Base-by-base conservation (phyloP, 768 basidiomycete genomes). In the Tylopilus subfusipes region DNA sequence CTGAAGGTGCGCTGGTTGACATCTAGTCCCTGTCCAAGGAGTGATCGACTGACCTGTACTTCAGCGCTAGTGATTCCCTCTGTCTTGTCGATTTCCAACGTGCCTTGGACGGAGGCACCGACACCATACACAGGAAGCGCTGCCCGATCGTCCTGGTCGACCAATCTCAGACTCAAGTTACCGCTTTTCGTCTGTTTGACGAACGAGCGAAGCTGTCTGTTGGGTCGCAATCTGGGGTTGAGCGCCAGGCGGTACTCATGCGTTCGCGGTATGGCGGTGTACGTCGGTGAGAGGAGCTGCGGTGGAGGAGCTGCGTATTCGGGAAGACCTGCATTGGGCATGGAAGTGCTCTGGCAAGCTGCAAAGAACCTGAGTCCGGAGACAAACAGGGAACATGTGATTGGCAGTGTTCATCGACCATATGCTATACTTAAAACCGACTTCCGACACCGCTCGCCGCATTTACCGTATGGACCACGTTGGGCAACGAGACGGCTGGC, bases 31-130 rank as follows among this genome's bases (percentile, higher is more conserved):
- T 47, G 22, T 47, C 31, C 29, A 30, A 42, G 21, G 27, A 42
- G 46, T 21, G 8, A 55, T 12, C 42, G 30, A 42, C 53, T 73
- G 53, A 80, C 87, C 76, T 85, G 82, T 39, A 84, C 78, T 65
- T 88, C 85, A 33, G 88, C 82, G 18, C 78, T 78, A 3, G 76
- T 76, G 22, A 88, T 70, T 25, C 76, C 76, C 13, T 84, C 83
- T 1, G 74, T 70, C 68, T 82, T 86, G 45, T 66, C 60, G 19
- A 88, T 62, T 21, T 83, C 80, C 14, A 89, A 71, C 2, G 64
- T 68, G 4, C 88, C 88, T 59, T 81, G 78, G 18, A 88, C 76
- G 22, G 68, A 63, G 2, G 76, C 76, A 9, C 75, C 78, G 31
- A 69, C 59, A 4, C 82, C 82, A 64, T 88, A 88, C 12, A 79